Conservation (phyloP, 78 protist genomes). For the Dictyostelium firmibasis region DNA sequence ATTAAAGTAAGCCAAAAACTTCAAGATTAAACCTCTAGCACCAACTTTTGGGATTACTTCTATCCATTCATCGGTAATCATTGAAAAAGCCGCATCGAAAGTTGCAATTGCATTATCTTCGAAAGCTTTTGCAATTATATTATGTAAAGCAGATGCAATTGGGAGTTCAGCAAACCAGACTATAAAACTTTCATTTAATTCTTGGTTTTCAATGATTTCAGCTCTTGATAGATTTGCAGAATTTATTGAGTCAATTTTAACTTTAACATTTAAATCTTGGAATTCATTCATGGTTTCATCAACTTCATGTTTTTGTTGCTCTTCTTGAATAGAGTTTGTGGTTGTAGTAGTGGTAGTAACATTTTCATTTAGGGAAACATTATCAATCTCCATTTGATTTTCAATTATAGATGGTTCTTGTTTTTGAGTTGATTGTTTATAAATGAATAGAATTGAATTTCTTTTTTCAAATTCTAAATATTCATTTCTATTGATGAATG, state of each 20-base stretch:
- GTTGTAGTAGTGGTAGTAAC: background rate
- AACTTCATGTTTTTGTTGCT: background rate
- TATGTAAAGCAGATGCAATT: background rate
- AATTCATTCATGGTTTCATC: background rate
- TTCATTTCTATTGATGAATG: background rate
- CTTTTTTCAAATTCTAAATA: background rate
- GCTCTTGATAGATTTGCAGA: background rate
- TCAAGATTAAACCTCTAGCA: background rate
- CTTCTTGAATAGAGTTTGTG: background rate
- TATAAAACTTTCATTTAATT: background rate
- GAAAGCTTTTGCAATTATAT: background rate
- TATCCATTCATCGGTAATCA: background rate
- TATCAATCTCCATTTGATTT: background rate
- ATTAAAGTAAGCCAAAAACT: background rate
- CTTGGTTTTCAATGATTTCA: background rate
- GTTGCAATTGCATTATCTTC: background rate
- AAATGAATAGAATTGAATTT: background rate
- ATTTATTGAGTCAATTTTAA: background rate
- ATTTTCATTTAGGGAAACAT: background rate
- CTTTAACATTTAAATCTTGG: background rate
- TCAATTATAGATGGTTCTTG: background rate
- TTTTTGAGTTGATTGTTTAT: background rate
- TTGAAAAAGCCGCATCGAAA: background rate
- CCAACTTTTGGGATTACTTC: background rate
- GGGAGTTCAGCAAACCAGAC: background rate